These are phyloP conservation scores for Tylopilus sp. DNA, from an alignment of 768 basidiomycete species.

Conservation along the genomic window DNA sequence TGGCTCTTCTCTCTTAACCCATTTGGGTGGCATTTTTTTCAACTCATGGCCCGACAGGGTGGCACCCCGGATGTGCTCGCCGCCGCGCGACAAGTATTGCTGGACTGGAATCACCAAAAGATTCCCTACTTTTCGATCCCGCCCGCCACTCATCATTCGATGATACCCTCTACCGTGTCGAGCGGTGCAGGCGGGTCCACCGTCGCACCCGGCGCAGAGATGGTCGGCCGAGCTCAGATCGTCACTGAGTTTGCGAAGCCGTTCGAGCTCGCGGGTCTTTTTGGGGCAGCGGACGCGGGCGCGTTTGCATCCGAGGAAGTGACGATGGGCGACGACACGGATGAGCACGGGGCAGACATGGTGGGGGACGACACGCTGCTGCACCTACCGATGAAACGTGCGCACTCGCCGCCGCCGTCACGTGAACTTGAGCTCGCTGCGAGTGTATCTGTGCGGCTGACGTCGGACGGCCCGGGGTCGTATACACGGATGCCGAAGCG, in stretches of 20 bases:
- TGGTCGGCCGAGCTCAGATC: constrained; percentile 79
- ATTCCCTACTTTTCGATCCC: constrained; percentile 87
- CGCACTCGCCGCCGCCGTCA: constrained; percentile 14
- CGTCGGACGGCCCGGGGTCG: background rate
- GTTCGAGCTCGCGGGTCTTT: constrained; percentile 79
- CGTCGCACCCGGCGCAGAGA: constrained; percentile 71
- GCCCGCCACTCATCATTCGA: constrained; percentile 74
- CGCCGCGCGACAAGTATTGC: constrained; percentile 76
- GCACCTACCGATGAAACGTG: constrained; percentile 29
- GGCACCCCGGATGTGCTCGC: constrained; percentile 87
- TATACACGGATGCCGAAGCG: constrained; percentile 50
- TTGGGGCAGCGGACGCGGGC: constrained; percentile 77
- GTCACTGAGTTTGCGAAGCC: constrained; percentile 66
- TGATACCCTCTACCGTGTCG: constrained; percentile 48
- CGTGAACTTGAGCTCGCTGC: no score
- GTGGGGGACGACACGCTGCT: constrained; percentile 39
- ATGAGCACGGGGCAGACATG: constrained; percentile 30
- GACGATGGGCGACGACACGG: constrained; percentile 43
- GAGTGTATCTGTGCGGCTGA: no score
- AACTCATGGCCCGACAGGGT: constrained; percentile 44
- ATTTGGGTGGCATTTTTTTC: background rate
- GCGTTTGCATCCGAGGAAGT: constrained; percentile 51
- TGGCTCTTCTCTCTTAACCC: constrained; percentile 20
- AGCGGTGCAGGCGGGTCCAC: constrained; percentile 33
- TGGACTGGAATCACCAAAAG: constrained; percentile 96